Percentiles rank a stretch among this genome's conserved stretches.
These are phyloP conservation scores for Ganoderma meredithae DNA, from an alignment of 1,284 basidiomycete species.

Conservation along the genomic window DNA sequence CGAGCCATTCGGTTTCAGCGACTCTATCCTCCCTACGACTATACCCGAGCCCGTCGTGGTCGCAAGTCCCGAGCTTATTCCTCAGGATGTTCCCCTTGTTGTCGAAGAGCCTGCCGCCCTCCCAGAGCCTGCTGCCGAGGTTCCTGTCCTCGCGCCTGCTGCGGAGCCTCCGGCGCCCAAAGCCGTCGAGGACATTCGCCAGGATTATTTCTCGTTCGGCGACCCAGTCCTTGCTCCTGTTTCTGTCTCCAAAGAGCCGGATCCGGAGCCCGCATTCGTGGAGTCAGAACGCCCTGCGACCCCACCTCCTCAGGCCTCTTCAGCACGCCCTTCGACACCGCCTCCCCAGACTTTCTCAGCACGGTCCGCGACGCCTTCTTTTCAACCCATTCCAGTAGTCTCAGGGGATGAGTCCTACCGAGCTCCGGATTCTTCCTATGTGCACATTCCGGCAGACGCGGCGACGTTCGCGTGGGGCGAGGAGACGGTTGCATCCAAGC, in stretches of 20 bases:
- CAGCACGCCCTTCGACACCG: neutral
- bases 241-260: constrained; percentile 3
- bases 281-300: neutral
- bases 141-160: constrained; percentile 13
- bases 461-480: constrained; percentile 34
- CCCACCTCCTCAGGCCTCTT: neutral
- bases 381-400: constrained; percentile 12
- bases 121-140: neutral
- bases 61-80: constrained; percentile 20
- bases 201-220: constrained; percentile 37
- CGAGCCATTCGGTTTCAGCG: constrained; percentile 30
- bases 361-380: neutral
- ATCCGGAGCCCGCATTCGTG: constrained; percentile 8
- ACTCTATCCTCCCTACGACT: constrained; percentile 21
- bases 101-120: constrained; percentile 5
- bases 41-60: constrained; percentile 17
- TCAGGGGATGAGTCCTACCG: constrained; percentile 3
- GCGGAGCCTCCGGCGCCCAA: constrained; percentile 18
- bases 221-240: constrained; percentile 24
- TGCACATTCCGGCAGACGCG: constrained; percentile 27
- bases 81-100: constrained; percentile 17
- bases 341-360: neutral
- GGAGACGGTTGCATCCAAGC: constrained; percentile 25
- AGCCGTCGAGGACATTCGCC: constrained; percentile 23
- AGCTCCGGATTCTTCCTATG: constrained; percentile 14